phyloP scores from a whole-genome alignment of 2,329 filamentous ascomycete species.

The Tolypocladium capitatum region DNA sequence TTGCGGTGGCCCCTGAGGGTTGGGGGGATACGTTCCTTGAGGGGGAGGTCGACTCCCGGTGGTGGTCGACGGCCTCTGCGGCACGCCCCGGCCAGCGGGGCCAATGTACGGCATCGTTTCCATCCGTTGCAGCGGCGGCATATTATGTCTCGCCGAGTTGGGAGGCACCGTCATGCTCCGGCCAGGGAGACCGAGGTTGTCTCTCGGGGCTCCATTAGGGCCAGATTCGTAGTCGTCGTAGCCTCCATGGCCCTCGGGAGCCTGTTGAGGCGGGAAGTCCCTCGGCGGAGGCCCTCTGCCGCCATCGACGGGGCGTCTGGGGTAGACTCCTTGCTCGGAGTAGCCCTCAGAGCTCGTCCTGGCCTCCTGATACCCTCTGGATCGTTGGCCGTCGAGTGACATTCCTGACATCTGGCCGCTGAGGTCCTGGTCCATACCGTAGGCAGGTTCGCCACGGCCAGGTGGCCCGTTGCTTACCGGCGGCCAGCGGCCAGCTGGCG shows the following conservation, averaged over 20 bases:
- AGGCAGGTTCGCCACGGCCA: conserved; percentile 9
- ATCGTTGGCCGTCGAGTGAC: conserved; percentile 17
- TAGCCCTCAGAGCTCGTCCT: conserved; percentile 13
- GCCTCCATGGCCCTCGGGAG: conserved; percentile 11
- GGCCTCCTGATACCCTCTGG: conserved; percentile 9
- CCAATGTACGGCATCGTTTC: conserved; percentile 35
- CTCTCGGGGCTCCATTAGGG: conserved; percentile 17
- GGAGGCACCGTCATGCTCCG: conserved; percentile 50
- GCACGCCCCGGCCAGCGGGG: conserved; percentile 29
- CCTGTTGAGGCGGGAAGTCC: conserved; percentile 17
- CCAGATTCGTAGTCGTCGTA: conserved; percentile 13
- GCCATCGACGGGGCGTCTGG: conserved; percentile 13
- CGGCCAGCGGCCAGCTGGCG: conserved; percentile 12
- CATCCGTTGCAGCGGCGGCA: conserved; percentile 21
- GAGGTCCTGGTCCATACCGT: conserved; percentile 17
- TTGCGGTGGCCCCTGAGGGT: conserved; percentile 23
- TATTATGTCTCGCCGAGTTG: conserved; percentile 27
- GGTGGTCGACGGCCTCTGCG: conserved; percentile 42
- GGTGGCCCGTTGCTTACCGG: conserved; percentile 4
- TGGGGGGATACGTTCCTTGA: conserved; percentile 34
- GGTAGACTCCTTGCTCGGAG: conserved; percentile 13
- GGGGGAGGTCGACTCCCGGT: conserved; percentile 38
- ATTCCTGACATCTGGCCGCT: conserved; percentile 21
- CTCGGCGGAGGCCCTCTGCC: conserved; percentile 14
- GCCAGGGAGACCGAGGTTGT: conserved; percentile 36